Evolutionary conservation across 495 filamentous ascomycete genomes (phyloP).

Genomic region (Amniculicola lignicola): DNA sequence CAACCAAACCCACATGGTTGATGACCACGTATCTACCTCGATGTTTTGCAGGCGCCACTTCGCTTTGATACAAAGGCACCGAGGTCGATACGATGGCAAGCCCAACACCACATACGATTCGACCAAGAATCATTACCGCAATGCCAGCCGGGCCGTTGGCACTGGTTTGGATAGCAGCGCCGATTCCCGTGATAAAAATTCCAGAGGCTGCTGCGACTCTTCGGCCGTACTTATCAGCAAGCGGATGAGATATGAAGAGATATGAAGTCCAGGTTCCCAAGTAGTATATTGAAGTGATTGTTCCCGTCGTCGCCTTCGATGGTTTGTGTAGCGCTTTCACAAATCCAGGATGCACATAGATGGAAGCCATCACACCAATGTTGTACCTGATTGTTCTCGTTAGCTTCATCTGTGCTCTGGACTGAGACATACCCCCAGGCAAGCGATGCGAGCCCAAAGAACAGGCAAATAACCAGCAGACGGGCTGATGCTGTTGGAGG

Average conservation of each 20-base stretch:
- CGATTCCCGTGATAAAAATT: conserved; percentile 47
- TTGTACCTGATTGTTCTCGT: conserved; percentile 50
- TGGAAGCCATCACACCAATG: conserved; percentile 55
- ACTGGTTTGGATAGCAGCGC: conserved; percentile 47
- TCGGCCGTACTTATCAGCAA: conserved; percentile 50
- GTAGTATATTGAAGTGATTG: conserved; percentile 58
- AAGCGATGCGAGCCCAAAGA: conserved; percentile 56
- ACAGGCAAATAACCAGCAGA: conserved; percentile 49
- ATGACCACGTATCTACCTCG: conserved; percentile 55
- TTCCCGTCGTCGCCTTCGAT: conserved; percentile 45
- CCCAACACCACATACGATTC: conserved; percentile 52
- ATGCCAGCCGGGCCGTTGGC: conserved; percentile 45
- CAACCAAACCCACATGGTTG: conserved; percentile 57
- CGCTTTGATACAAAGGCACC: conserved; percentile 58
- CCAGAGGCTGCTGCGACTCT: conserved; percentile 50
- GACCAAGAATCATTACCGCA: conserved; percentile 53
- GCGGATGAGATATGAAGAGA: conserved; percentile 51
- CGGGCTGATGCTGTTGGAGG: conserved; percentile 40
- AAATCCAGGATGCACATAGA: conserved; percentile 55
- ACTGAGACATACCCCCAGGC: conserved; percentile 52
- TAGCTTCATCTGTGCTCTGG: neutral
- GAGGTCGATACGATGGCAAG: conserved; percentile 53
- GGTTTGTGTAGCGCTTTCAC: conserved; percentile 45
- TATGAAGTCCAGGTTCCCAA: conserved; percentile 56
- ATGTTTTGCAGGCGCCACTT: conserved; percentile 52